Evolutionary conservation across 2,329 filamentous ascomycete genomes (phyloP).

Genomic region (Pseudocercospora pini-densiflorae): DNA sequence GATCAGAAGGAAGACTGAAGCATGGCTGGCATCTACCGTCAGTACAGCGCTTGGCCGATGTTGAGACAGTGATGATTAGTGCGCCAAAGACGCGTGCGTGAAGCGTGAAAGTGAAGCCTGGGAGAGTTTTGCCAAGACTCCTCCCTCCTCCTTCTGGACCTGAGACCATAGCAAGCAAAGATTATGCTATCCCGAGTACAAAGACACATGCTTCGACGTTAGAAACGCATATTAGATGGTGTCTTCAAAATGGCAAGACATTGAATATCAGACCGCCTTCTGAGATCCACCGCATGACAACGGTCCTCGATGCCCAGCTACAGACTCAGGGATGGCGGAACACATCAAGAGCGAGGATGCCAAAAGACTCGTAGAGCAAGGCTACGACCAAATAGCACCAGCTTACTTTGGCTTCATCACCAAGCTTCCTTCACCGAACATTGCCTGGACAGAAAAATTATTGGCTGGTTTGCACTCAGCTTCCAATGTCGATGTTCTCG

Average conservation of each 20-base stretch:
- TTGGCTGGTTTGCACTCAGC: not conserved
- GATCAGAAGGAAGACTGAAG: not conserved
- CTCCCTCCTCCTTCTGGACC: not conserved
- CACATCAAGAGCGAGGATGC: not conserved
- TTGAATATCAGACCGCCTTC: no score
- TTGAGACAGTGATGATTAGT: not conserved
- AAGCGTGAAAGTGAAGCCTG: not conserved
- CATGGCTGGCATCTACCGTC: not conserved
- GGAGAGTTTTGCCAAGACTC: not conserved
- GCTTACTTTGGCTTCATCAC: slow-evolving; percentile 10
- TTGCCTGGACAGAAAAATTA: slow-evolving; percentile 8
- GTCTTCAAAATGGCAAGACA: no score
- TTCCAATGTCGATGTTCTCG: slow-evolving; percentile 35
- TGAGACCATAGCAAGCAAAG: no score
- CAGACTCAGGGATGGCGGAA: not conserved
- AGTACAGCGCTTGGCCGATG: not conserved
- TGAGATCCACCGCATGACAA: no score
- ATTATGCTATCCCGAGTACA: no score
- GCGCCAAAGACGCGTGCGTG: not conserved
- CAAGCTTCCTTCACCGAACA: slow-evolving; percentile 5
- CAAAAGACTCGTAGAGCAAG: slow-evolving; percentile 8
- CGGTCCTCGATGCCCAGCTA: no score
- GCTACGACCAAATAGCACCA: slow-evolving; percentile 14
- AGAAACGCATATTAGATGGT: no score
- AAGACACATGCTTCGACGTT: no score